Evolutionary conservation across 202 grass and related monocot species (phyloP).

Genomic region (Dendrocalamus latiflorus): DNA sequence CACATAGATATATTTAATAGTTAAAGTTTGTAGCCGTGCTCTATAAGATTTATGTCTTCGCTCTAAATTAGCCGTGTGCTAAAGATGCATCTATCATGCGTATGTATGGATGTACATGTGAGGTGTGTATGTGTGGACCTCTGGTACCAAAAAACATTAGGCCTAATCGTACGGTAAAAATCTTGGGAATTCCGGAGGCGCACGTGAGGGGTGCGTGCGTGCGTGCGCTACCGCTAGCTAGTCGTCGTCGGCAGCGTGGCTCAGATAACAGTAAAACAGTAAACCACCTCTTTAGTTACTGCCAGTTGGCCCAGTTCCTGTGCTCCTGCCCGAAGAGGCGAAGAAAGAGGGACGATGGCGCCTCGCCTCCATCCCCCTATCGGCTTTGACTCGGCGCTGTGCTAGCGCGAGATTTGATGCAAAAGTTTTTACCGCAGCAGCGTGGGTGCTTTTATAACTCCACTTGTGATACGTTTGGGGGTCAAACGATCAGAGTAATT

Average conservation of each 20-base stretch:
- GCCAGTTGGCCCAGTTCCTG: neutral
- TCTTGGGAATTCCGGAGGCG: conserved; percentile 42
- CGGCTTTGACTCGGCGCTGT: conserved; percentile 1
- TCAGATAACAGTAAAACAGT: no score
- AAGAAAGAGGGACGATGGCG: conserved; percentile 25
- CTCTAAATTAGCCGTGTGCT: no score
- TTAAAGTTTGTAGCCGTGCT: rapidly evolving
- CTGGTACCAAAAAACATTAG: neutral
- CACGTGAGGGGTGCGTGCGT: conserved; percentile 50
- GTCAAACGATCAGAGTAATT: neutral
- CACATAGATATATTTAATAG: no score
- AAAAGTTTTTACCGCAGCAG: neutral
- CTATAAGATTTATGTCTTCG: no score
- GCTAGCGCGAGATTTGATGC: conserved; percentile 21
- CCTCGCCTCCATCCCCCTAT: neutral
- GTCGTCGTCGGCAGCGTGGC: neutral
- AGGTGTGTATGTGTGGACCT: no score
- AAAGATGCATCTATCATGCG: no score
- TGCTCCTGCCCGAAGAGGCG: conserved; percentile 30
- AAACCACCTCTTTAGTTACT: neutral
- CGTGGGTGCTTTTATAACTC: neutral
- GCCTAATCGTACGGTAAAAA: conserved; percentile 9
- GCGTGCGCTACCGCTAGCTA: neutral
- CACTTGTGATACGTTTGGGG: neutral
- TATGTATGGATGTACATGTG: no score